Evolutionary conservation across 106 monocot species (phyloP), one percentile per base, ranked within the genome.

Genomic region (Dendrobium huoshanense): DNA sequence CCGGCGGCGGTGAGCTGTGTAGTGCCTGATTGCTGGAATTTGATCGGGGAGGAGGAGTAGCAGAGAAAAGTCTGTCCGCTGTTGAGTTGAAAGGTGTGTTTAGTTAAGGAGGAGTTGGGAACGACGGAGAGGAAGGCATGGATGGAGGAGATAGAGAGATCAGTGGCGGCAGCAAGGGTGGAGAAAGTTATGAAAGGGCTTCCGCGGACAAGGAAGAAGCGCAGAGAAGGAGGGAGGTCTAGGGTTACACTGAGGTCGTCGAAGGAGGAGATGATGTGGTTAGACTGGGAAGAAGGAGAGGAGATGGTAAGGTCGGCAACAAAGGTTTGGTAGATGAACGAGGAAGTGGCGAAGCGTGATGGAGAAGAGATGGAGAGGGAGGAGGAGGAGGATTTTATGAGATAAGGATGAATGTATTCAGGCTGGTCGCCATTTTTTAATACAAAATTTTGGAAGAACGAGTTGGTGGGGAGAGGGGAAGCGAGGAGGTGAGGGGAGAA

Each of bases 371-470:
- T 27, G 79, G 87, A 83, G 64, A 97, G 78, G 77, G 97, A 88
- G 41, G 83, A 47, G 75, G 68, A 20, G 81, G 86, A 6, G 84
- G 92, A 88, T 80, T 91, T 90, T 89, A 97, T 78, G 86, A 92
- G 90, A 82, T 97, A 94, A 0, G 97, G 94, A 77, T 97, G 94
- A 84, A 97, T 97, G 85, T 94, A 97, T 78, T 97, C 97, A 2
- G 97, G 92, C 55, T 97, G 97, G 80, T 89, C 90, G 65, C 94
- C 94, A 59, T 92, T 86, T 9, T 92, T 94, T 56, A 97, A 88
- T 77, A 56, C 77, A 77, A 90, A 88, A 89, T 97, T 97, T 51
- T 97, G 97, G 94, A 97, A 97, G 94, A 97, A 97, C 77, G 92
- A 92, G 82, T 97, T 97, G 65, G 97, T 97, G 72, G 94, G 94